These are phyloP conservation scores for Pseudonitzschia pungens DNA, from an alignment of 108 stramenopile genomes.

Conservation along the genomic window DNA sequence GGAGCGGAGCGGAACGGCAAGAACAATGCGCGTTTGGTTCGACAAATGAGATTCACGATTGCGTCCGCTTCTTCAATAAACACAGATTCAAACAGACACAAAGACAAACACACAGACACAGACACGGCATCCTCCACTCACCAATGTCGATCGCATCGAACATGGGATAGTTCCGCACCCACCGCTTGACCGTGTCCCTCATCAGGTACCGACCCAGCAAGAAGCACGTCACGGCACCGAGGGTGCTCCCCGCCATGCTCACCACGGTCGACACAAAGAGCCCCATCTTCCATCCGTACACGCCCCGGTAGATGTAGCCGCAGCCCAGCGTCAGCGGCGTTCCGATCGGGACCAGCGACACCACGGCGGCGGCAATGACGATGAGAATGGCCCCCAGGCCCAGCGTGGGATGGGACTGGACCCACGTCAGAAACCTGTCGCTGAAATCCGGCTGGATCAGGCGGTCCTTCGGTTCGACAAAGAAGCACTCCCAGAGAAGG, in stretches of 20 bases:
- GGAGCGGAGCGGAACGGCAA: not conserved
- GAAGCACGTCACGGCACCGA: conserved; percentile 75
- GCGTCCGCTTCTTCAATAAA: no score
- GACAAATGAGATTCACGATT: not conserved
- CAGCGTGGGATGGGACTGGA: conserved; percentile 43
- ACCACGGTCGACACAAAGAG: conserved; percentile 60
- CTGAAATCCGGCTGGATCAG: conserved; percentile 46
- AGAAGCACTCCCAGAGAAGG: conserved; percentile 46
- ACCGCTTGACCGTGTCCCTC: conserved; percentile 70
- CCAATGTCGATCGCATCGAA: conserved; percentile 85
- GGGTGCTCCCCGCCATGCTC: conserved; percentile 55
- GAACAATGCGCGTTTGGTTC: not conserved
- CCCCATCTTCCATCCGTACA: conserved; percentile 78
- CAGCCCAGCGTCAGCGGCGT: conserved; percentile 71
- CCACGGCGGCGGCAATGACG: conserved; percentile 55
- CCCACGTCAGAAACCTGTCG: conserved; percentile 53
- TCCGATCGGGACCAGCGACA: conserved; percentile 53
- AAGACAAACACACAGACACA: not conserved
- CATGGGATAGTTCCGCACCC: conserved; percentile 81
- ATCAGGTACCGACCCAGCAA: conserved; percentile 75
- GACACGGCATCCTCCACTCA: conserved; percentile 17
- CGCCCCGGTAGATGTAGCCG: conserved; percentile 79
- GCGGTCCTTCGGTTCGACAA: conserved; percentile 49
- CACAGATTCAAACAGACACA: no score
- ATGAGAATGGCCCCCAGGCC: conserved; percentile 50